These are phyloP conservation scores for Zygnema cylindricum DNA, from an alignment of 139 green algal genomes.

Conservation along the genomic window DNA sequence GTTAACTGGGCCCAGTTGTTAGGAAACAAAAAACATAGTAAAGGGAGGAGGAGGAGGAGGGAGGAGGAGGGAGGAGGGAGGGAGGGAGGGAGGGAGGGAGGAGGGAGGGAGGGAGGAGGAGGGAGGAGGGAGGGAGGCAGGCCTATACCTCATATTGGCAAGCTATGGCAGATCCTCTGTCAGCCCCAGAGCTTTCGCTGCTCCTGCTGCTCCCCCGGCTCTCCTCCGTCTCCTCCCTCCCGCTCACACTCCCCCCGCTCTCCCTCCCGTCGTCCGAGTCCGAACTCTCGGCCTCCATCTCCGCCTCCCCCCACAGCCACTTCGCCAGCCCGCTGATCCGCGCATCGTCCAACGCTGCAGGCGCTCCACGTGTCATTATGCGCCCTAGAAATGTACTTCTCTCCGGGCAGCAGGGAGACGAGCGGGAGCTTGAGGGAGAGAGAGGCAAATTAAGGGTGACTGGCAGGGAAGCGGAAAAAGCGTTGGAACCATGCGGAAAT, in stretches of 20 bases:
- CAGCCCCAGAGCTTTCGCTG: not conserved
- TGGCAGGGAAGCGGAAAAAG: not conserved
- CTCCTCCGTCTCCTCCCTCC: not conserved
- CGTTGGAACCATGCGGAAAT: too few species aligned
- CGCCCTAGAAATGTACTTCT: too few species aligned
- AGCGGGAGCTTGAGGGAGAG: not conserved
- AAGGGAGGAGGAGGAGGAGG: not conserved
- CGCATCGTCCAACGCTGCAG: not conserved
- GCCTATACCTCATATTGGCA: not conserved
- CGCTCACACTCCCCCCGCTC: not conserved
- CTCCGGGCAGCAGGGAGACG: not conserved
- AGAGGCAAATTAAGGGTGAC: not conserved
- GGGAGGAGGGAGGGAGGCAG: not conserved
- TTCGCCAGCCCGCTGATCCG: not conserved
- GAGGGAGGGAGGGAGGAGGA: not conserved
- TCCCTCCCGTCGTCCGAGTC: not conserved
- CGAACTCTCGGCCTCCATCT: not conserved
- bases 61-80: not conserved
- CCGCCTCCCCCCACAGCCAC: not conserved
- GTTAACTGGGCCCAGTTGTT: too few species aligned
- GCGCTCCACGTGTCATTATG: too few species aligned
- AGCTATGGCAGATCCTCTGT: not conserved
- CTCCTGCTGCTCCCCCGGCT: not conserved
- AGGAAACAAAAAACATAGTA: not conserved
- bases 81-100: not conserved